Evolutionary conservation across 116 monocot genomes (phyloP).

Genomic region (Dioscorea cayenensis): DNA sequence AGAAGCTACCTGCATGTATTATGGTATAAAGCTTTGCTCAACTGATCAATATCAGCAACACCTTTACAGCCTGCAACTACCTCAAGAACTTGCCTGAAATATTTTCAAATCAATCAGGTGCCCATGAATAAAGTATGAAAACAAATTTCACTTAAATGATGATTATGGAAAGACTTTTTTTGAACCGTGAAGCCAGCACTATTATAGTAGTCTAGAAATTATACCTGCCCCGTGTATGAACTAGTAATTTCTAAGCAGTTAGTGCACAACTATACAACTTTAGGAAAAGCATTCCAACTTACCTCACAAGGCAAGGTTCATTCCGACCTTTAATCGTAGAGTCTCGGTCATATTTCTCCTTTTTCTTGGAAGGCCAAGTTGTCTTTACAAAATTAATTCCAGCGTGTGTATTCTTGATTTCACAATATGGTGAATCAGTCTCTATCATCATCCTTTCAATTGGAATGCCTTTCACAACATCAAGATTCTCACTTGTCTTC

Average conservation of each 20-base stretch:
- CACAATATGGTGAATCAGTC: slow-evolving; percentile 98
- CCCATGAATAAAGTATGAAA: neutral
- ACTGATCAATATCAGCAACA: slow-evolving; percentile 44
- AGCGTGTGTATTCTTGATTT: slow-evolving; percentile 96
- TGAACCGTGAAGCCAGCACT: neutral
- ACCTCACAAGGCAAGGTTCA: slow-evolving; percentile 93
- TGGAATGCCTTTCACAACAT: slow-evolving; percentile 69
- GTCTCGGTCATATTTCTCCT: slow-evolving; percentile 78
- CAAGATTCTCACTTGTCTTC: slow-evolving; percentile 75
- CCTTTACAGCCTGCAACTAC: slow-evolving; percentile 86
- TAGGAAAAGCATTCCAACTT: slow-evolving; percentile 3
- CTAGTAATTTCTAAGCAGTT: neutral
- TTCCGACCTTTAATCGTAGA: slow-evolving; percentile 89
- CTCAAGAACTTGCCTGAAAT: slow-evolving; percentile 90
- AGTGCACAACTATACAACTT: neutral
- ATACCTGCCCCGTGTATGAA: too few relatives aligned
- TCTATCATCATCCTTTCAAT: slow-evolving; percentile 95
- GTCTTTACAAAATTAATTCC: slow-evolving; percentile 78
- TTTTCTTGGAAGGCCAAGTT: slow-evolving; percentile 90
- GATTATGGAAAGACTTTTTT: neutral
- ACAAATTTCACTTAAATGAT: neutral
- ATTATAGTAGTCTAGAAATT: too few relatives aligned
- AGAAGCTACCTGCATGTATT: slow-evolving; percentile 88
- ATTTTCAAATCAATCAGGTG: neutral
- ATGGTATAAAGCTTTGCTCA: slow-evolving; percentile 67